Percentiles rank a stretch among this genome's conserved stretches.
phyloP scores from a whole-genome alignment of 1,139 yeast genomes.

The Debaryomyces nepalensis region DNA sequence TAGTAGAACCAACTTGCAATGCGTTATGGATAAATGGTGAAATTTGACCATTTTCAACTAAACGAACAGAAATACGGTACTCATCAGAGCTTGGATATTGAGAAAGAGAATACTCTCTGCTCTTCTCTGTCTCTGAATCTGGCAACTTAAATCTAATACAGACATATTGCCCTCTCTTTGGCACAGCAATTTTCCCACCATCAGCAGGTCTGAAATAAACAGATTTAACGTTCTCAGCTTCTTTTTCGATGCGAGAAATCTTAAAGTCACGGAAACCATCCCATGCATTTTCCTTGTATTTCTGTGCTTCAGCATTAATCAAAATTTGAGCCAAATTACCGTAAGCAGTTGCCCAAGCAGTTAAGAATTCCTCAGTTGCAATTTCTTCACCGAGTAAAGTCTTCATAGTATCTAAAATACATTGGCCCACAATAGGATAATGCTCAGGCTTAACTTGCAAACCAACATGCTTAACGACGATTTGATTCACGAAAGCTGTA shows the following conservation, averaged over 20 bases:
- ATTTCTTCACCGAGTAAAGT: slow-evolving; percentile 58
- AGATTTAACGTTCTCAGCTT: slow-evolving; percentile 54
- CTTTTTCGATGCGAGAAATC: slow-evolving; percentile 47
- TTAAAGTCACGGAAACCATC: slow-evolving; percentile 57
- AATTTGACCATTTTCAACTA: slow-evolving; percentile 52
- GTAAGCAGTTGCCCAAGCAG: slow-evolving; percentile 73
- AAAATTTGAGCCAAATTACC: slow-evolving; percentile 64
- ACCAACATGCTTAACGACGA: slow-evolving; percentile 70
- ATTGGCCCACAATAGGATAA: slow-evolving; percentile 65
- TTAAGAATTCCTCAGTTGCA: slow-evolving; percentile 60
- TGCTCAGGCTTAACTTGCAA: slow-evolving; percentile 64
- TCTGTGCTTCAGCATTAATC: slow-evolving; percentile 56
- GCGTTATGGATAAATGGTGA: slow-evolving; percentile 57
- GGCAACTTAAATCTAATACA: slow-evolving; percentile 50
- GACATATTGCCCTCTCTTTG: slow-evolving; percentile 65
- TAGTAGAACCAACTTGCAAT: slow-evolving; percentile 52
- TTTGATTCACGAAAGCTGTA: slow-evolving; percentile 58
- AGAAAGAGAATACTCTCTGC: slow-evolving; percentile 60
- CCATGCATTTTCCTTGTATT: slow-evolving; percentile 57
- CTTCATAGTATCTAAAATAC: slow-evolving; percentile 56
- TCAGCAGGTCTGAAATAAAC: slow-evolving; percentile 56
- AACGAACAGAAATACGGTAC: slow-evolving; percentile 59
- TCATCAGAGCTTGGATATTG: slow-evolving; percentile 33
- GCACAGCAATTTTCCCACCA: slow-evolving; percentile 37
- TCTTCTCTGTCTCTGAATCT: slow-evolving; percentile 35